A percentile compares a stretch with the other conserved stretches of the same genome.
phyloP scores from a whole-genome alignment of 169 alveolate genomes.

The Cryptosporidium ryanae region DNA sequence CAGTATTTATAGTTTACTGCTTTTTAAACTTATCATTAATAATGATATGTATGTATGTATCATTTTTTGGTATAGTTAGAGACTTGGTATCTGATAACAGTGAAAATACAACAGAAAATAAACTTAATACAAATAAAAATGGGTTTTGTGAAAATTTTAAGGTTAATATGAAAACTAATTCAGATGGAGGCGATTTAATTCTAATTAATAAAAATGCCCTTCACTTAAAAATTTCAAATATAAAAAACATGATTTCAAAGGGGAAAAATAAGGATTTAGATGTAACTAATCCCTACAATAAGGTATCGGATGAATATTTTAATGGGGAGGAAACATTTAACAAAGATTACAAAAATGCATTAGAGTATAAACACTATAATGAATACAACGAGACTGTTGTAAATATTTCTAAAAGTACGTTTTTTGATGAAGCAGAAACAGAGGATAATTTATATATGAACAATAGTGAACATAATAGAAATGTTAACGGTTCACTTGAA shows the following conservation, averaged over 20 bases:
- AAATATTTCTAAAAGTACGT: neutral
- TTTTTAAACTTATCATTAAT: conserved; percentile 6
- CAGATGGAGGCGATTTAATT: neutral
- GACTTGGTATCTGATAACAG: neutral
- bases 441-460: neutral
- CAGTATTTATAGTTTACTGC: conserved; percentile 25
- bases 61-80: conserved; percentile 51
- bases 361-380: conserved; percentile 1
- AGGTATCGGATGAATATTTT: neutral
- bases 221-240: conserved; percentile 35
- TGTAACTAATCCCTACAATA: neutral
- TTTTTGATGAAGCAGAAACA: neutral
- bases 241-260: conserved; percentile 14
- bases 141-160: neutral
- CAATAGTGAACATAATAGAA: neutral
- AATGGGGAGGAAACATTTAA: neutral
- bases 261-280: neutral
- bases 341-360: neutral
- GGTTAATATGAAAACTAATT: neutral
- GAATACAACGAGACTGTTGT: neutral
- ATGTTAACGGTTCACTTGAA: neutral
- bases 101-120: neutral
- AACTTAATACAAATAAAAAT: neutral
- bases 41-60: conserved; percentile 29
- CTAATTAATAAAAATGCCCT: conserved; percentile 26